These are phyloP conservation scores for Pseudohyphozyma bogoriensis DNA, from an alignment of 768 basidiomycete species.

Conservation along the genomic window DNA sequence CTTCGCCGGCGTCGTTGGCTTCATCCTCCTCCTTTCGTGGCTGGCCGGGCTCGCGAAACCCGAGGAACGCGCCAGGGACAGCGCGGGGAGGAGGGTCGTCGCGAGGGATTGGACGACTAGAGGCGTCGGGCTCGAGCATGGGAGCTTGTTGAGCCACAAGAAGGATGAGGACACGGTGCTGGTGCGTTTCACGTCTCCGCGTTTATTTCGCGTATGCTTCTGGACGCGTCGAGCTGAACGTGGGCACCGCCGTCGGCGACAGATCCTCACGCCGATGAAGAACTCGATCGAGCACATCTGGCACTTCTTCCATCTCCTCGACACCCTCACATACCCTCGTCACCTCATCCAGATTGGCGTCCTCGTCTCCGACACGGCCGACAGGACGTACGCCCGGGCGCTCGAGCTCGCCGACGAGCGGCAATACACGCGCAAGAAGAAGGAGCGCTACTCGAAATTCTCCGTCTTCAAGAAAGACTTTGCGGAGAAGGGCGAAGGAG, in stretches of 20 bases:
- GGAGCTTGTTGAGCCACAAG: not conserved
- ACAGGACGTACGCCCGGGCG: conserved; percentile 9
- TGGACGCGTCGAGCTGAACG: not conserved
- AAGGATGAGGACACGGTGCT: conserved; percentile 8
- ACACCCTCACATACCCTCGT: conserved; percentile 8
- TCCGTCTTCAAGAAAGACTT: conserved; percentile 10
- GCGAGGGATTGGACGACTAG: conserved; percentile 3
- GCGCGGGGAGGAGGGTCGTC: not conserved
- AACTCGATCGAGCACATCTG: conserved; percentile 25
- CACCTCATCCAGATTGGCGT: conserved; percentile 14
- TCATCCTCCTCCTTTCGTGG: not conserved
- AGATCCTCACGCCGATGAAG: conserved; percentile 20
- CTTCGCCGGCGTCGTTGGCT: not conserved
- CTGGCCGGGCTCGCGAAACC: not conserved
- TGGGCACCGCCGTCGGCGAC: not conserved
- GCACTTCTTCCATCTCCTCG: conserved; percentile 23
- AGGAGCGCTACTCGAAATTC: not conserved
- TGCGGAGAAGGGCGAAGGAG: not conserved
- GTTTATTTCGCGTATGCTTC: not conserved
- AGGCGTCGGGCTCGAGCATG: not conserved
- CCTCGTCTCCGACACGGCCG: conserved; percentile 18
- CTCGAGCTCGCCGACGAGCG: conserved; percentile 22
- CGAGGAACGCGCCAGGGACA: not conserved
- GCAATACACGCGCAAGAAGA: not conserved
- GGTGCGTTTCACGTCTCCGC: not conserved